Evolutionary conservation across 257 asterid genomes (phyloP), one percentile per base, ranked within the genome.

Genomic region (Leonotis leonurus): DNA sequence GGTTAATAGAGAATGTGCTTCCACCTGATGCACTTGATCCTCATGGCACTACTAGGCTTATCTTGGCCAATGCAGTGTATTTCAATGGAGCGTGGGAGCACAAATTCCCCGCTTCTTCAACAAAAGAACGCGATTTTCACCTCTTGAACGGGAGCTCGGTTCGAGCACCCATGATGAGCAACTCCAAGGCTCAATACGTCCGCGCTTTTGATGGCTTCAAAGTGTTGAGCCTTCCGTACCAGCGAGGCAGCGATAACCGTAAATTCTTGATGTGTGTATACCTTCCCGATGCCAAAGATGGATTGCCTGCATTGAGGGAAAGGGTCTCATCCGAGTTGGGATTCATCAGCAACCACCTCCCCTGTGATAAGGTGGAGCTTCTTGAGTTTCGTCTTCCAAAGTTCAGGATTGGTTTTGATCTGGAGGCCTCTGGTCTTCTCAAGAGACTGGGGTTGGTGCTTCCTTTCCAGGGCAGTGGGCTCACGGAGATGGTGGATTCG

Each of bases 281-380:
- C 8, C 51, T 45, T 3, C 51, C 51, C 0, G 51, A 45, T 20
- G 24, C 25, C 2, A 18, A 2, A 18, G 51, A 45, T 8, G 51
- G 51, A 0, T 2, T 45, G 11, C 26, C 25, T 17, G 24, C 26
- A 13, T 8, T 40, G 18, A 40, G 18, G 5, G 18, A 13, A 5
- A 40, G 46, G 14, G 46, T 40, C 20, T 40, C 20, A 18, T n/a
- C 46, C 8, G 2, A 40, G 46, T 5, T 20, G 1, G 46, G 46
- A 4, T 40, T 40, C 46, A 40, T 40, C 46, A 4, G 5, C 17
- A 40, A n/a, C 18, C 46, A 40, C 18, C 20, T 40, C 25, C 24
- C 51, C 25, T 0, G 4, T 26, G 0, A 6, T 3, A 0, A 0
- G 1, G 5, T 0, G 3, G 0, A 4, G 10, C 26, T 45, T 2